phyloP scores from a whole-genome alignment of 73 alveolate species.

The Breviolum minutum region DNA sequence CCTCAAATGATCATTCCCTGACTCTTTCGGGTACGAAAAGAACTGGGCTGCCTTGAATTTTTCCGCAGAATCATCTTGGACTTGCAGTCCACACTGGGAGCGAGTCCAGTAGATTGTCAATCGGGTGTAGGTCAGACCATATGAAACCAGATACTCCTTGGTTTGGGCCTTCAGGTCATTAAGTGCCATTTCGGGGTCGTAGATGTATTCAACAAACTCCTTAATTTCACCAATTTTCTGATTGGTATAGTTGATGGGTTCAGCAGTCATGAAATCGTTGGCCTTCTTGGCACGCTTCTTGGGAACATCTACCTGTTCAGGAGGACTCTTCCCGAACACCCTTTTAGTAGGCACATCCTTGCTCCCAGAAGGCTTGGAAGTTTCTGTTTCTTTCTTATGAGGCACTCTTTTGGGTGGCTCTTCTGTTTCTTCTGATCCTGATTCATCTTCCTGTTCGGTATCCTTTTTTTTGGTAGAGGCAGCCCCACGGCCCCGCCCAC shows the following conservation, averaged over 20 bases:
- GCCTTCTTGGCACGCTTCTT: background rate
- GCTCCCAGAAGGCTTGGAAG: background rate
- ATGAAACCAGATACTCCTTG: background rate
- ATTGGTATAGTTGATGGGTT: background rate
- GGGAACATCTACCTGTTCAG: background rate
- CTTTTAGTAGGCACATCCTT: background rate
- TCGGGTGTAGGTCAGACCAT: background rate
- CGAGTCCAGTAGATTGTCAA: background rate
- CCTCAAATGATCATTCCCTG: background rate
- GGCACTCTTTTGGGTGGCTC: background rate
- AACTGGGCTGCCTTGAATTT: background rate
- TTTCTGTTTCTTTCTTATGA: background rate
- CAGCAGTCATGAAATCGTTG: background rate
- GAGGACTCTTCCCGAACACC: background rate
- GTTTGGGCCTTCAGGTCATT: background rate
- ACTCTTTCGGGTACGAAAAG: background rate
- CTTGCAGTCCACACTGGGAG: background rate
- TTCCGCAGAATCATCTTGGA: background rate
- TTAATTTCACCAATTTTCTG: background rate
- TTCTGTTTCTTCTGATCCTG: background rate
- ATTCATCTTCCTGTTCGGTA: background rate
- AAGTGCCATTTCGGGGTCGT: background rate
- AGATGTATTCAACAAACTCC: background rate
- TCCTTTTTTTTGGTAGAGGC: background rate
- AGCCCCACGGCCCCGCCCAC: constrained; percentile 1